Base-by-base conservation (phyloP, 2,329 filamentous ascomycete species). In the Ophiostoma angusticollis region DNA sequence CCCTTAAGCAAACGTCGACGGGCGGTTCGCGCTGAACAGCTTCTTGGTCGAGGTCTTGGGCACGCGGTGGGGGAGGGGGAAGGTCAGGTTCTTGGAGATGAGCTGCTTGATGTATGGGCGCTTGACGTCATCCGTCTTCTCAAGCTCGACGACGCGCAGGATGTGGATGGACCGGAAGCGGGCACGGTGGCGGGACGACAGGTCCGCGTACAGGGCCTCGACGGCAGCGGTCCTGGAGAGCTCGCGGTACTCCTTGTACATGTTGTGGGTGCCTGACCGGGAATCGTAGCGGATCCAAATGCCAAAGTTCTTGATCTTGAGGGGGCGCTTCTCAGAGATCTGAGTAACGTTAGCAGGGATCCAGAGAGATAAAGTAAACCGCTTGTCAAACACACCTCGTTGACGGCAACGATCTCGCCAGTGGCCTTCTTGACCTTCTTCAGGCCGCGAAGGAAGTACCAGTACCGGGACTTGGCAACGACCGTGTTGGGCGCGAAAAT, bases 171-270 rank as follows among this genome's bases (percentile, higher is more conserved):
- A 93, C 70, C 91, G 80, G 78, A 98, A 98, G 60, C 91, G 84
- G 61, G 91, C 81, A 64, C 84, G 86, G 80, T 98, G 91, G 66
- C 91, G 85, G 67, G 93, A 89, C 56, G 91, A 86, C 91, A 98
- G 96, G 74, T 98, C 91, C 70, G 91, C 84, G 82, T 98, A 98
- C 63, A 98, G 79, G 55, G 89, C 71, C 71, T 96, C 84, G 60
- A 96, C 89, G 53, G 91, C 91, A 55, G 91, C 89, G 60, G 81
- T 84, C 68, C 91, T 78, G 64, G 84, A 89, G 78, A 96, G 84
- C 78, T 96, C 91, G 65, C 91, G 84, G 83, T 95, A 96, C 81
- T 98, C 91, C 81, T 96, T 96, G 85, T 98, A 98, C 91, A 98
- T 98, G 83, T 98, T 98, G 86, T 98, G 91, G 59, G 91, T 98